Conservation (phyloP, 495 filamentous ascomycete genomes). For the Neurospora cerealis region DNA sequence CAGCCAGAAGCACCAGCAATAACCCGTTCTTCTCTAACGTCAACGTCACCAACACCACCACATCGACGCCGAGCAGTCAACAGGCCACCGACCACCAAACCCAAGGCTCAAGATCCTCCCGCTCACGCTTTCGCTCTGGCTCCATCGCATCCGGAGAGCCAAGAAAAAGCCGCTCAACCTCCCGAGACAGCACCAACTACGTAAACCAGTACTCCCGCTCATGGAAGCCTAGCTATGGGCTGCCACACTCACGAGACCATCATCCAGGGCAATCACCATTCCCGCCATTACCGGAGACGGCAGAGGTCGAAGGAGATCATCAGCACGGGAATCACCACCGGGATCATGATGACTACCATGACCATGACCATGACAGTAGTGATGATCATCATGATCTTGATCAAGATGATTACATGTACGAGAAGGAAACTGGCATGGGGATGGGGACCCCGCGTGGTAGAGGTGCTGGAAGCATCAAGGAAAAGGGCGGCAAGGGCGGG, state of each 20-base stretch:
- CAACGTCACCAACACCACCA: neutral
- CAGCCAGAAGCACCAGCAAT: neutral
- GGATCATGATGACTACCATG: neutral
- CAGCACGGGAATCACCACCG: neutral
- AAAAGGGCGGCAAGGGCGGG: neutral
- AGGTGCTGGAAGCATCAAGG: neutral
- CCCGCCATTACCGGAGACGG: neutral
- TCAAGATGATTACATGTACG: neutral
- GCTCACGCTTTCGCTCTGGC: neutral
- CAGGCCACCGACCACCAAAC: neutral
- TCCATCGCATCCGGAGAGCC: neutral
- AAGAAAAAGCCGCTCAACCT: neutral
- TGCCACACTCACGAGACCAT: neutral
- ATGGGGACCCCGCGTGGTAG: neutral
- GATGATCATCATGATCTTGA: neutral
- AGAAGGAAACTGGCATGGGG: neutral
- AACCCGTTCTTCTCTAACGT: neutral
- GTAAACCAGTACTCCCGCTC: neutral
- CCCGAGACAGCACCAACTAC: neutral
- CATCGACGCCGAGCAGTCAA: neutral
- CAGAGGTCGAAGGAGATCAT: neutral
- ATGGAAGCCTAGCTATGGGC: neutral
- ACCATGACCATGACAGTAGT: neutral
- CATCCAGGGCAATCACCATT: neutral
- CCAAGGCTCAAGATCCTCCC: neutral